Evolutionary conservation across 306 rosid genomes (phyloP).

Genomic region (Argentina anserina): DNA sequence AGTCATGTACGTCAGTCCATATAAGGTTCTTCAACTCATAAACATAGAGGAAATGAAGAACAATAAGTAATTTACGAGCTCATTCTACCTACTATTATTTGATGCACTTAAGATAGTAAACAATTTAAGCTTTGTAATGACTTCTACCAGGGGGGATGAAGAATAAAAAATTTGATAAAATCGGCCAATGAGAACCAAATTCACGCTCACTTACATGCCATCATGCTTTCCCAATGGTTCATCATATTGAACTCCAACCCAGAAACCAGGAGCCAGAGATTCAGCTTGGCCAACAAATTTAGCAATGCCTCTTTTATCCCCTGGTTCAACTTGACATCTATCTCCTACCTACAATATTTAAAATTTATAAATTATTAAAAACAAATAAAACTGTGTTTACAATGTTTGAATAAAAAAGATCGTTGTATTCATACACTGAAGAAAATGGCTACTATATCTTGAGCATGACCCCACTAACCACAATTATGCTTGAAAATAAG

Average conservation of each 20-base stretch:
- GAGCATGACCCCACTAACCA: not conserved
- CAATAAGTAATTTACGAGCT: not conserved
- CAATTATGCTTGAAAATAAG: not conserved
- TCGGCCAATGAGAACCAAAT: not conserved
- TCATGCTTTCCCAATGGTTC: conserved; percentile 97
- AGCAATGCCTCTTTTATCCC: conserved; percentile 73
- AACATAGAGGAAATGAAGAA: not conserved
- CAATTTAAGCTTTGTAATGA: not conserved
- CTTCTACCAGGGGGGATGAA: not conserved
- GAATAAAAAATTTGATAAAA: not conserved
- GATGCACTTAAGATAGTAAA: not conserved
- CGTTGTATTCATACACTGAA: not conserved
- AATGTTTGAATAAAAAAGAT: no score
- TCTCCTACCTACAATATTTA: conserved; percentile 64
- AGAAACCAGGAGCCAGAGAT: conserved; percentile 79
- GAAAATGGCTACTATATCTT: not conserved
- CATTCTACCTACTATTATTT: not conserved
- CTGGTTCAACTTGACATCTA: conserved; percentile 93
- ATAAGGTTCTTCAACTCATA: not conserved
- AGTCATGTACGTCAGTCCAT: not conserved
- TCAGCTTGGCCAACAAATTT: conserved; percentile 79
- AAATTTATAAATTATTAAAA: not conserved
- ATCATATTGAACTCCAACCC: conserved; percentile 94
- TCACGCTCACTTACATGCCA: conserved; percentile 61
- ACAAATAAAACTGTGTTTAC: conserved; percentile 15